These are phyloP conservation scores for Lantana camara DNA, from an alignment of 257 asterid species.

Conservation along the genomic window DNA sequence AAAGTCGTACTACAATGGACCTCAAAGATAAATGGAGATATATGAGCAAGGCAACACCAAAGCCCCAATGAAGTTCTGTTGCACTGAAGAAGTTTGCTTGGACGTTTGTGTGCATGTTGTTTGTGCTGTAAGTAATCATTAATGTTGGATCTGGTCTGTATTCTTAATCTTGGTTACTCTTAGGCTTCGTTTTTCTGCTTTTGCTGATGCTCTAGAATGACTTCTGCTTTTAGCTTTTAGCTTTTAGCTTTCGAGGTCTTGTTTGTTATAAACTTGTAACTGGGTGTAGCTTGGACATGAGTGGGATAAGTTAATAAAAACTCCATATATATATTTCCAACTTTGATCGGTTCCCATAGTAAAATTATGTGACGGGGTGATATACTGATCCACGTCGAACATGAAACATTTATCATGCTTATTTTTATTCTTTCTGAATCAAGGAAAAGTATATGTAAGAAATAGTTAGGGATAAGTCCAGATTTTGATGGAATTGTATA, in stretches of 20 bases:
- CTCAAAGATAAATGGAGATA: conserved; percentile 87
- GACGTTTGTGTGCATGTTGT: not conserved
- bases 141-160: not conserved
- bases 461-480: too few species aligned
- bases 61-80: conserved; percentile 21
- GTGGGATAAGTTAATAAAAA: too few species aligned
- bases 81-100: not conserved
- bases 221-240: not conserved
- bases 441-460: too few species aligned
- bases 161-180: not conserved
- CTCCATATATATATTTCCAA: too few species aligned
- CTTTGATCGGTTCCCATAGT: too few species aligned
- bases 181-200: not conserved
- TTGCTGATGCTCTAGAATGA: not conserved
- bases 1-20: conserved; percentile 54
- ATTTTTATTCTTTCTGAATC: too few species aligned
- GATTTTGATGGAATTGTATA: too few species aligned
- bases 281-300: too few species aligned
- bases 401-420: too few species aligned
- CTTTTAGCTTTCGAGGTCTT: too few species aligned
- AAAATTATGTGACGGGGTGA: too few species aligned
- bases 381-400: too few species aligned
- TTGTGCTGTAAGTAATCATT: not conserved
- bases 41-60: conserved; percentile 44
- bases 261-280: conserved; percentile 27